Evolutionary conservation across 257 asterid species (phyloP).

Genomic region (Capsicum rhomboideum): DNA sequence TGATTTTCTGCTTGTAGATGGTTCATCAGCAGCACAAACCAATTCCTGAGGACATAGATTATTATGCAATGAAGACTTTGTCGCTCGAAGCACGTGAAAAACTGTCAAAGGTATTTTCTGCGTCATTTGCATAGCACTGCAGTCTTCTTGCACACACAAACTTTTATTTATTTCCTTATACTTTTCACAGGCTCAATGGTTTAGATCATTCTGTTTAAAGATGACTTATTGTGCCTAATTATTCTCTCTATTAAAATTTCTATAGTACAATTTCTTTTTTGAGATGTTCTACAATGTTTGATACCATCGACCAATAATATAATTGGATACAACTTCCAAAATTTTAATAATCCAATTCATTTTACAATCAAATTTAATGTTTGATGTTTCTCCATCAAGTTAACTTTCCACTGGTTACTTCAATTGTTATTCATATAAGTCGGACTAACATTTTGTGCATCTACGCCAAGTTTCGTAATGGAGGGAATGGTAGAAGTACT

Average conservation of each 20-base stretch:
- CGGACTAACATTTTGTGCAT: not conserved
- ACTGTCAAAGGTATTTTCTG: slow-evolving; percentile 66
- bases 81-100: slow-evolving; percentile 94
- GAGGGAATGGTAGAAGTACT: not conserved
- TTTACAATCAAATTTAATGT: not conserved
- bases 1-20: slow-evolving; percentile 50
- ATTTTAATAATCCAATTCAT: not conserved
- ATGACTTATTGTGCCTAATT: not conserved
- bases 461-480: not conserved
- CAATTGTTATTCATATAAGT: not conserved
- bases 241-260: not conserved
- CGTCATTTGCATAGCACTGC: not conserved
- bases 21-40: slow-evolving; percentile 73
- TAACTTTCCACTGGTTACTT: not conserved
- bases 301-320: not conserved
- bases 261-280: not conserved
- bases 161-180: not conserved
- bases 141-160: not conserved
- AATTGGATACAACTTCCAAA: not conserved
- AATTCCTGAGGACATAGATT: slow-evolving; percentile 75
- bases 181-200: not conserved
- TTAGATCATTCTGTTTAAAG: not conserved
- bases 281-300: not conserved
- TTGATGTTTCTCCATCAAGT: not conserved
- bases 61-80: slow-evolving; percentile 64